Conservation (phyloP, 2,329 filamentous ascomycete genomes). For the Alternaria triticina region DNA sequence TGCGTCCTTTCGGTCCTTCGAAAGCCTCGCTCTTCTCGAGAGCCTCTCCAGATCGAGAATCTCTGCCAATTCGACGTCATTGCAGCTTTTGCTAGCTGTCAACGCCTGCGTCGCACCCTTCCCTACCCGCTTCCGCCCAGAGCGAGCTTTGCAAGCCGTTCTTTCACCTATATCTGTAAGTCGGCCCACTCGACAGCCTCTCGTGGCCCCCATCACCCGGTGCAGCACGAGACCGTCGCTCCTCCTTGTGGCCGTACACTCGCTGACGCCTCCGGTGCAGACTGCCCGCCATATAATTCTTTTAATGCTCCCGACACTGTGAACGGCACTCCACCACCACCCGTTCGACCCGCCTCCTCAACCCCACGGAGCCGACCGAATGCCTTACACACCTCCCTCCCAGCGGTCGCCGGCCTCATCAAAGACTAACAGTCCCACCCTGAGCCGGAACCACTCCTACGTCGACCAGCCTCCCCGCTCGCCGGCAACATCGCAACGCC, state of each 20-base stretch:
- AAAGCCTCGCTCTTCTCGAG: slow-evolving; percentile 22
- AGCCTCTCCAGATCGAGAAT: slow-evolving; percentile 16
- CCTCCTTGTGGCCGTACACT: slow-evolving; percentile 1
- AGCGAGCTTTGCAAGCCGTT: slow-evolving; percentile 21
- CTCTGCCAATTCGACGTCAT: slow-evolving; percentile 35
- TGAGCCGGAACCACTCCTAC: slow-evolving; percentile 60
- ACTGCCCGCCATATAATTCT: slow-evolving; percentile 31
- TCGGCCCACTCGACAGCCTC: not conserved
- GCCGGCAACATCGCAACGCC: slow-evolving; percentile 46
- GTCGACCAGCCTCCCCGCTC: slow-evolving; percentile 48
- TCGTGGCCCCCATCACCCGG: not conserved
- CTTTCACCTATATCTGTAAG: slow-evolving; percentile 29
- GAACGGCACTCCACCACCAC: slow-evolving; percentile 30
- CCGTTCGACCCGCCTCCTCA: slow-evolving; percentile 41
- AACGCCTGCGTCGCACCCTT: slow-evolving; percentile 17
- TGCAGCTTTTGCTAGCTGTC: slow-evolving; percentile 43
- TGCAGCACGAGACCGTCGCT: not conserved
- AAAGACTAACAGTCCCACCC: slow-evolving; percentile 57
- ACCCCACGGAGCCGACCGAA: slow-evolving; percentile 57
- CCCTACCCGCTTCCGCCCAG: slow-evolving; percentile 7
- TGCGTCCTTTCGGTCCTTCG: slow-evolving; percentile 21
- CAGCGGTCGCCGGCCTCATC: slow-evolving; percentile 66
- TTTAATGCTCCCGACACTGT: slow-evolving; percentile 54
- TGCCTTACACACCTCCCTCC: slow-evolving; percentile 88
- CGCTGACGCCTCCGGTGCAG: slow-evolving; percentile 12